Percentiles rank a stretch among this genome's conserved stretches.
Conservation (phyloP, 768 basidiomycete species). For the Amanita fuliginea region DNA sequence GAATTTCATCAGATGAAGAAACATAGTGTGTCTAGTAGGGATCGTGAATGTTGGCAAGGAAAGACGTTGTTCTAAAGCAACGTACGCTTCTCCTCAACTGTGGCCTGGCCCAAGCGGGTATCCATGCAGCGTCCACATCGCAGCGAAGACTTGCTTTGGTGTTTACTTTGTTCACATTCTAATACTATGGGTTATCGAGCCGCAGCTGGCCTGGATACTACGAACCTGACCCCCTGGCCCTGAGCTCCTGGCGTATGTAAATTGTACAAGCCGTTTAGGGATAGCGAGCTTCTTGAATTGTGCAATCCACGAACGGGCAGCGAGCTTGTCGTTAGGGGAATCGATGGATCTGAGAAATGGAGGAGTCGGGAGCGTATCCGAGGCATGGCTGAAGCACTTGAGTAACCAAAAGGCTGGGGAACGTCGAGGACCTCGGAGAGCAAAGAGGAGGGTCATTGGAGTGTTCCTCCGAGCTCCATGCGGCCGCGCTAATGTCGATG, state of each 20-base stretch:
- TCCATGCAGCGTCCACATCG: constrained; percentile 46
- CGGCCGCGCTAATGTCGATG: background rate
- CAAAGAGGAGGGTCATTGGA: background rate
- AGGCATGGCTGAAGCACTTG: background rate
- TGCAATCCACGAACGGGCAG: constrained; percentile 46
- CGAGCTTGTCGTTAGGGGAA: constrained; percentile 27
- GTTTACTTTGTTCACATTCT: constrained; percentile 89
- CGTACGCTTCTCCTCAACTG: constrained; percentile 39
- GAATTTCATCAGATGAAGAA: constrained; percentile 54
- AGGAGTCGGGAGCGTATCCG: constrained; percentile 24
- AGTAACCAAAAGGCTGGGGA: too few relatives aligned
- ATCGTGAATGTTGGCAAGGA: background rate
- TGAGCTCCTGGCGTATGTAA: constrained; percentile 69
- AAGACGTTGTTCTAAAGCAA: constrained; percentile 1
- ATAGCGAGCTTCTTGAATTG: constrained; percentile 34
- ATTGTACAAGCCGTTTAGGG: constrained; percentile 41
- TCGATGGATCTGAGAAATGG: constrained; percentile 26
- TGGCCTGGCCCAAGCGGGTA: constrained; percentile 54
- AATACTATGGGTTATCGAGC: background rate
- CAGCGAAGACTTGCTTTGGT: constrained; percentile 68
- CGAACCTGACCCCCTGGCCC: constrained; percentile 77
- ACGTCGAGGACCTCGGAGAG: background rate
- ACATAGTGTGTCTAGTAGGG: constrained; percentile 46
- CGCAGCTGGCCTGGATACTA: background rate
- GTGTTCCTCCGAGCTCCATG: background rate